A percentile compares a stretch with the other conserved stretches of the same genome.
phyloP scores from a whole-genome alignment of 768 basidiomycete species.

The Pisolithus marmoratus region DNA sequence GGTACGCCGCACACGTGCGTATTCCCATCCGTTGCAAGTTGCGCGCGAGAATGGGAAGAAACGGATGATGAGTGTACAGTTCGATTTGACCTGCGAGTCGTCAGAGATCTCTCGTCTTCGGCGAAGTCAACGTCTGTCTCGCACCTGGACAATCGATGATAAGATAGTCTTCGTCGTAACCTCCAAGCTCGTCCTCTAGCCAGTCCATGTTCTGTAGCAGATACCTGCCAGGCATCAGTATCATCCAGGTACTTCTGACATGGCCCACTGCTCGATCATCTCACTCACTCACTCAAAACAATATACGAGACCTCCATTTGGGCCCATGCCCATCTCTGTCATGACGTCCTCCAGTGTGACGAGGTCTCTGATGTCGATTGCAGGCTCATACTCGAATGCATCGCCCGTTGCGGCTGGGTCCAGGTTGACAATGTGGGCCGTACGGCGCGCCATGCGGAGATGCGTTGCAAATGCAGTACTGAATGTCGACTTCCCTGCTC shows the following conservation, averaged over 20 bases:
- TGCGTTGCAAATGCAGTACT: constrained; percentile 85
- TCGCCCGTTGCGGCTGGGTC: constrained; percentile 88
- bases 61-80: constrained; percentile 96
- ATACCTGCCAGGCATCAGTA: constrained; percentile 53
- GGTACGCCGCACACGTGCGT: constrained; percentile 82
- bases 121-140: constrained; percentile 8
- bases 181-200: constrained; percentile 93
- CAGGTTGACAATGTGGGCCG: constrained; percentile 91
- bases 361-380: constrained; percentile 90
- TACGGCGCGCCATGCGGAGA: constrained; percentile 72
- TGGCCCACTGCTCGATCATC: constrained; percentile 24
- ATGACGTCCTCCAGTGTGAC: constrained; percentile 94
- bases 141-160: constrained; percentile 87
- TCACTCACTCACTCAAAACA: constrained; percentile 93
- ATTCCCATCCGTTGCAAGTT: constrained; percentile 71
- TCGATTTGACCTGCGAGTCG: constrained; percentile 82
- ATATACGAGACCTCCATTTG: constrained; percentile 95
- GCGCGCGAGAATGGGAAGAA: constrained; percentile 86
- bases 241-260: background rate
- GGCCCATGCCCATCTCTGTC: constrained; percentile 90
- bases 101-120: constrained; percentile 3
- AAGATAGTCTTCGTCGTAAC: constrained; percentile 93
- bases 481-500: constrained; percentile 97
- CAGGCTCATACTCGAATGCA: constrained; percentile 88
- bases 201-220: constrained; percentile 96